Conservation (phyloP, 2,329 filamentous ascomycete species). For the Colletotrichum salicis region DNA sequence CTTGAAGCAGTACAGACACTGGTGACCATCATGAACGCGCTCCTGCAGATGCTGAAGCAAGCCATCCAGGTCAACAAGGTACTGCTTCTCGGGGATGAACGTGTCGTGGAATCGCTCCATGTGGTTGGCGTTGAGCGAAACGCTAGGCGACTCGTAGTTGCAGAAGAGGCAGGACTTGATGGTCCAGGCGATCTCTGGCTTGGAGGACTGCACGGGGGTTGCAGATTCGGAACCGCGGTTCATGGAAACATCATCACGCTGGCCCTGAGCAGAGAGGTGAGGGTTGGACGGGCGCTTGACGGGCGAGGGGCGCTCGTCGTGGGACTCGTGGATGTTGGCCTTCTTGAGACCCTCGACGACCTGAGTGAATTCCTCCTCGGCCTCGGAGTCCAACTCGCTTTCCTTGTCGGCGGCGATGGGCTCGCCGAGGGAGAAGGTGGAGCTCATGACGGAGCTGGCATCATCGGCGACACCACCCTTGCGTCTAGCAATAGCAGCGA, state of each 20-base stretch:
- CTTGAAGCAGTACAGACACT: conserved; percentile 91
- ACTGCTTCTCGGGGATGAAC: conserved; percentile 92
- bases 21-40: conserved; percentile 81
- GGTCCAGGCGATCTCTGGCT: conserved; percentile 52
- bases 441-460: conserved; percentile 85
- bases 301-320: conserved; percentile 56
- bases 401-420: conserved; percentile 66
- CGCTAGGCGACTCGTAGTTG: conserved; percentile 81
- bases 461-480: conserved; percentile 62
- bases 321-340: conserved; percentile 69
- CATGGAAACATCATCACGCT: conserved; percentile 53
- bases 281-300: conserved; percentile 67
- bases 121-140: conserved; percentile 82
- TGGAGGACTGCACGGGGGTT: conserved; percentile 48
- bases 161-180: conserved; percentile 84
- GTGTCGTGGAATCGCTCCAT: conserved; percentile 95
- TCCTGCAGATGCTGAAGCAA: conserved; percentile 81
- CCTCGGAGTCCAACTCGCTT: conserved; percentile 69
- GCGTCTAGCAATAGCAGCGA: conserved; percentile 53
- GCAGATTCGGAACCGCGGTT: conserved; percentile 57
- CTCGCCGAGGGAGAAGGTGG: conserved; percentile 90
- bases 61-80: conserved; percentile 83
- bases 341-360: conserved; percentile 83
- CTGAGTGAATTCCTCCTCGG: conserved; percentile 79
- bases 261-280: conserved; percentile 51